Base-by-base conservation (phyloP, 2,329 filamentous ascomycete genomes). In the Colletotrichum neosansevieriae region DNA sequence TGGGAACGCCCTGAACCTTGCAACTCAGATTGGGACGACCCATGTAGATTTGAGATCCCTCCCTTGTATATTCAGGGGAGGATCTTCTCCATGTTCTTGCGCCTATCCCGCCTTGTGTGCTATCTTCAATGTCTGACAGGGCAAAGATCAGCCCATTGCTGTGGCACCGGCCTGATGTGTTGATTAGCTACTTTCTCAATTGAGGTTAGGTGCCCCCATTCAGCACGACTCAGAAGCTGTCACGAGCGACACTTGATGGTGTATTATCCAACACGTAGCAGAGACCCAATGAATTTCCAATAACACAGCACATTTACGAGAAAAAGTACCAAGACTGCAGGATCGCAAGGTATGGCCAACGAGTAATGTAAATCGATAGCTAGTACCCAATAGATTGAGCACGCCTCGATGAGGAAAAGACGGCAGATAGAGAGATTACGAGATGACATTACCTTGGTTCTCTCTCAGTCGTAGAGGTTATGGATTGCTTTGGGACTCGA, bases 381-480 rank as follows among this genome's bases (percentile, higher is more conserved):
- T 24, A 9, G 44, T 51, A 13, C 51, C 58, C 58, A 51, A 60
- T 51, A 60, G 58, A 60, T 60, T 60, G 45, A 15, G 15, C 58
- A 42, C 21, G 36, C 45, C 34, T 60, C 56, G 47, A 60, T 50
- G 45, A 60, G 45, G 58, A n/a, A 60, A 40, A 11, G 15, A 19
- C 10, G 17, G 12, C 6, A 36, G 19, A 51, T 19, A 40, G 13
- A 36, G 19, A 19, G 13, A 50, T 60, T 24, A 51, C 21, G 45
- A 40, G 17, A 58, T 58, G 17, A 13, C 9, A 49, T 58, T 49
- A 21, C 34, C 42, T 15, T 17, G 42, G 17, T 34, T 24, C 29
- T 36, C 17, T 24, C 29, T 36, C 17, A 6, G 38, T 19, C 4
- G 1, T 32, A 58, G 21, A 32, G 2, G 10, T n/a, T 12, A 32